phyloP scores from a whole-genome alignment of 768 basidiomycete species.

The Scleroderma bovista region DNA sequence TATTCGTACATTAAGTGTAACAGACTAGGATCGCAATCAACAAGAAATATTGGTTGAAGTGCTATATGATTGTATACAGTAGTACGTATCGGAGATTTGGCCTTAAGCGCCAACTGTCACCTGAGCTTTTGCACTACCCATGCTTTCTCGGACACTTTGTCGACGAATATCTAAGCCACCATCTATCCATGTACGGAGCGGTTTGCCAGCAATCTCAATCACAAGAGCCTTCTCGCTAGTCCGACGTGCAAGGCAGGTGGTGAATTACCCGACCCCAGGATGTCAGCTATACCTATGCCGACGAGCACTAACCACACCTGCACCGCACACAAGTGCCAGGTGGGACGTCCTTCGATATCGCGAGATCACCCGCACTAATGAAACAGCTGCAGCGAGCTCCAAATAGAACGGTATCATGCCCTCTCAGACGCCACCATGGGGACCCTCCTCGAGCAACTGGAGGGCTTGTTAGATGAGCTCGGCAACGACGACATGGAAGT shows the following conservation, averaged over 20 bases:
- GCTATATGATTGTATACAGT: no score
- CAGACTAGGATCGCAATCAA: no score
- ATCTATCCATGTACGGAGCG: slow-evolving; percentile 1
- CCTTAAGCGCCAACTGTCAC: no score
- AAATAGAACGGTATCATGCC: slow-evolving; percentile 60
- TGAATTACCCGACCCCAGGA: no score
- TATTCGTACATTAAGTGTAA: no score
- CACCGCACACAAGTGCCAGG: slow-evolving; percentile 55
- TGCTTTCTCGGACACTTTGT: slow-evolving; percentile 17
- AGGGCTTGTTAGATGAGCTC: slow-evolving; percentile 59
- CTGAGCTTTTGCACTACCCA: not conserved
- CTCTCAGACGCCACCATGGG: slow-evolving; percentile 79
- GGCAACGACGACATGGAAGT: slow-evolving; percentile 65
- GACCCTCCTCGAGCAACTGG: slow-evolving; percentile 64
- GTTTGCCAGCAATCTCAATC: slow-evolving; percentile 3
- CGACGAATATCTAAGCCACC: slow-evolving; percentile 8
- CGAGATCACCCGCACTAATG: not conserved
- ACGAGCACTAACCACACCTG: slow-evolving; percentile 41
- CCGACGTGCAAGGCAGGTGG: not conserved
- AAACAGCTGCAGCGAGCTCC: slow-evolving; percentile 38
- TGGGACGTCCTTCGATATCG: slow-evolving; percentile 17
- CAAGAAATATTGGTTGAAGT: no score
- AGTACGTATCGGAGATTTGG: no score
- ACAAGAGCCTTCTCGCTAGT: not conserved
- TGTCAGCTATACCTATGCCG: not conserved